Evolutionary conservation across 192 early-diverging fungal species (phyloP).

Genomic region (Lobosporangium transversale): DNA sequence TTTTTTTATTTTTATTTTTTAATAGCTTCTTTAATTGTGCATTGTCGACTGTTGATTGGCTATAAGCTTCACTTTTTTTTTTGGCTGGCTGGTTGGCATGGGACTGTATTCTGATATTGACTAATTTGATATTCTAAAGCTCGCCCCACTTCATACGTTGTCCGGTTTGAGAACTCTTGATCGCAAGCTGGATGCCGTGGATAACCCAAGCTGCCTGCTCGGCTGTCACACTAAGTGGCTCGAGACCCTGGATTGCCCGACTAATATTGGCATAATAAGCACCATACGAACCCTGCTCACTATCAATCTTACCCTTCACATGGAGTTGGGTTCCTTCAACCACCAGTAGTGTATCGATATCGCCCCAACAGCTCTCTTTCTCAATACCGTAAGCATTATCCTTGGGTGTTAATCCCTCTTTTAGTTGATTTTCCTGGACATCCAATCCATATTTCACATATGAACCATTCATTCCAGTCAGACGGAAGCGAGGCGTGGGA

Average conservation of each 20-base stretch:
- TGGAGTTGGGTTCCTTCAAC: conserved; percentile 53
- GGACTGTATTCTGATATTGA: no score
- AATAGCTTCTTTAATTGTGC: no score
- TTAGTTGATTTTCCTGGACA: conserved; percentile 79
- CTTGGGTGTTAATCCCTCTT: conserved; percentile 65
- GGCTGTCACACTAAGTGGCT: conserved; percentile 66
- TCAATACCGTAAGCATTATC: conserved; percentile 69
- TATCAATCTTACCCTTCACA: conserved; percentile 64
- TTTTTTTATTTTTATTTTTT: no score
- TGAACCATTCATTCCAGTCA: conserved; percentile 75
- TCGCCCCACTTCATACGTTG: conserved; percentile 33
- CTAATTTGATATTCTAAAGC: no score
- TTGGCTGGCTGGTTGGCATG: no score
- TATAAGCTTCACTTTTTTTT: not conserved
- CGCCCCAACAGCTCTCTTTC: conserved; percentile 56
- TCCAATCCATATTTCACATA: conserved; percentile 76
- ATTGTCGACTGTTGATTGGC: conserved; percentile 51
- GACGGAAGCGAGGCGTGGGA: conserved; percentile 68
- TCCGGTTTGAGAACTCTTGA: conserved; percentile 57
- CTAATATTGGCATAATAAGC: conserved; percentile 74
- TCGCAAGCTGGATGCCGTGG: conserved; percentile 74
- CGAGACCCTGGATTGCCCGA: conserved; percentile 61
- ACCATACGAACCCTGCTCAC: conserved; percentile 66
- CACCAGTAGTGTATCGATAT: conserved; percentile 58
- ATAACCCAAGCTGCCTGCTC: conserved; percentile 74